Percentiles rank a stretch among this genome's conserved stretches.
These are phyloP conservation scores for Malassezia sp. DNA, from an alignment of 1,284 basidiomycete genomes.

Conservation along the genomic window DNA sequence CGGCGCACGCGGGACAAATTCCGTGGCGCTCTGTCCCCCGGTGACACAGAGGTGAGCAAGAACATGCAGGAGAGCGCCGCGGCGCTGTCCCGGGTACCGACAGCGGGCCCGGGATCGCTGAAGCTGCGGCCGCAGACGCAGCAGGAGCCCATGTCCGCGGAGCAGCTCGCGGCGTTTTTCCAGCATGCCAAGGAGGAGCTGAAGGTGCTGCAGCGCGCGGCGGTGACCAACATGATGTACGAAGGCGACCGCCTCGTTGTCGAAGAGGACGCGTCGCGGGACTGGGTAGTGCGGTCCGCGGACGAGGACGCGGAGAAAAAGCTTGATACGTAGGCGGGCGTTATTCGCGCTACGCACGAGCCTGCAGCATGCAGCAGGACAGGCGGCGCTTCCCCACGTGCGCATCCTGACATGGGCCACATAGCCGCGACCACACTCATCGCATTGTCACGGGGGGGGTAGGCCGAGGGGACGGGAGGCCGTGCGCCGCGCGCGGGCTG, in stretches of 20 bases:
- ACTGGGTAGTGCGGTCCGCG: slow-evolving; percentile 11
- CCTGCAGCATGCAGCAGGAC: no score
- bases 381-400: no score
- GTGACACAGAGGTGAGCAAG: slow-evolving; percentile 4
- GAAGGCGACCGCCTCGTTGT: slow-evolving; percentile 43
- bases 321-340: no score
- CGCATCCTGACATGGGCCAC: no score
- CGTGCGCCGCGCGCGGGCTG: no score
- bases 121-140: no score
- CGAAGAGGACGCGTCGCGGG: slow-evolving; percentile 15
- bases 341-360: no score
- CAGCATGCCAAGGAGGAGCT: slow-evolving; percentile 34
- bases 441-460: no score
- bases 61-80: slow-evolving; percentile 5
- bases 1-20: slow-evolving; percentile 43
- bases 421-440: no score
- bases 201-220: slow-evolving; percentile 38
- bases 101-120: neutral
- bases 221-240: slow-evolving; percentile 41
- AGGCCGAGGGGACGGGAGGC: no score
- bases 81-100: slow-evolving; percentile 8
- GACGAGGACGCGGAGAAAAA: slow-evolving; percentile 2
- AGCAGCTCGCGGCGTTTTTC: slow-evolving; percentile 31
- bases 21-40: slow-evolving; percentile 28
- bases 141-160: neutral